Evolutionary conservation across 75 land plant species (phyloP), one percentile per base, ranked within the genome.

Genomic region (Cunninghamia lanceolata): DNA sequence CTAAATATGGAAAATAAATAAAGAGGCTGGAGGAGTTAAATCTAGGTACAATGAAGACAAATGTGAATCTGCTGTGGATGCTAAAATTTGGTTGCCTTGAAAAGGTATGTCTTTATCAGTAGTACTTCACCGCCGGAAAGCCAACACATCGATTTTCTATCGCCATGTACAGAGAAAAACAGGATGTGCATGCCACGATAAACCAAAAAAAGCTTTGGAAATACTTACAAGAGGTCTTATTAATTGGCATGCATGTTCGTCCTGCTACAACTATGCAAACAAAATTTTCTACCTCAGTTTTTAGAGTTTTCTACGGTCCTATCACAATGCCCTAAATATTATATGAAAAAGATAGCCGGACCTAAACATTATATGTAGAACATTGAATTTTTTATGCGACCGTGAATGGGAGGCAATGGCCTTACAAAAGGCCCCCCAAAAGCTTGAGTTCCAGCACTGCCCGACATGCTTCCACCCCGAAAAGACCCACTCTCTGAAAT

Each of bases 351-450:
- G 75, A 73, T 9, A 11, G 36, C 34, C 3, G 36, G 36, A 0
- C 34, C 75, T 3, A 3, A 73, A 32, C 15, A 80, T 85, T n/a
- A 85, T 63, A 85, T 85, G 84, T 40, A 85, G n/a, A 85, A 85
- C 86, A 85, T 85, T 9, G 86, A 70, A 76, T 79, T 85, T 30
- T 39, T 63, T 14, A 85, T 85, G 82, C 80, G 50, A 19, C 47
- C 86, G 14, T 85, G 86, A n/a, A 85, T 21, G 4, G 86, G 86
- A 43, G 86, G 86, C 11, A 85, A 40, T 25, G 86, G 86, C 79
- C 30, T 39, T 34, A 85, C 84, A 21, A 79, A 43, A 21, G 82
- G 82, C 13, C 50, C 47, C 21, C 85, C 30, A 35, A 73, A 40
- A 17, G 14, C 30, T 36, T 84, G 85, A 43, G 84, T 63, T 39